Conservation (phyloP, 805 yeast species). For the Starmerella vaccinii region DNA sequence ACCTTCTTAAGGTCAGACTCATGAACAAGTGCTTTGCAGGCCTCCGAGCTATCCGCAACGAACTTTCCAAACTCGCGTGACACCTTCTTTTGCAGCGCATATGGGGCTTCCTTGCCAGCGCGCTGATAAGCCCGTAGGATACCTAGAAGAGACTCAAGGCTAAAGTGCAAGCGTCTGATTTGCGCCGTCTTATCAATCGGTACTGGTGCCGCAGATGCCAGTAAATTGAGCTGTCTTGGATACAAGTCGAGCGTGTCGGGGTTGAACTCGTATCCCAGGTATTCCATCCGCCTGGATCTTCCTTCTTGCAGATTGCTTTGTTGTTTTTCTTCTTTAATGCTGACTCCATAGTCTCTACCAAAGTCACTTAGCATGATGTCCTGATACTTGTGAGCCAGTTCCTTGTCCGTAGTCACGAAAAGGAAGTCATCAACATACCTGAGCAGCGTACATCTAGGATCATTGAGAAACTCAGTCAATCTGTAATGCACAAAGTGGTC, state of each 20-base stretch:
- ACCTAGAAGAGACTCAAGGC: not conserved
- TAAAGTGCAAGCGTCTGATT: not conserved
- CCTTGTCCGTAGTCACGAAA: constrained; percentile 43
- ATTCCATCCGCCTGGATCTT: not conserved
- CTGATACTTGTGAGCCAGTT: constrained; percentile 27
- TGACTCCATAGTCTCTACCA: constrained; percentile 10
- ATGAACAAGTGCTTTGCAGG: not conserved
- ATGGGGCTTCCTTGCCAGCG: not conserved
- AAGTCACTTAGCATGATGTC: constrained; percentile 9
- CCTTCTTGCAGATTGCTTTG: not conserved
- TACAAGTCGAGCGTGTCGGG: constrained; percentile 7
- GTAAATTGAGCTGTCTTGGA: not conserved
- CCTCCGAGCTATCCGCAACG: constrained; percentile 7
- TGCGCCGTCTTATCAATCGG: not conserved
- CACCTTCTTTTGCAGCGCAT: not conserved
- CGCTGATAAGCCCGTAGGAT: constrained; percentile 2
- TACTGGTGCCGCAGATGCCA: not conserved
- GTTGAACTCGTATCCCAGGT: constrained; percentile 7
- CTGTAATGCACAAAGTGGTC: constrained; percentile 42
- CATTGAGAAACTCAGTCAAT: constrained; percentile 26
- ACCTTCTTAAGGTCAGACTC: not conserved
- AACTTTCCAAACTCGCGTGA: constrained; percentile 3
- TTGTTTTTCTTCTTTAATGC: constrained; percentile 6
- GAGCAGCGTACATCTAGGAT: constrained; percentile 36
- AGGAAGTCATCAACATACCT: constrained; percentile 81